Conservation (phyloP, 2,329 filamentous ascomycete genomes). For the Claviceps monticola region DNA sequence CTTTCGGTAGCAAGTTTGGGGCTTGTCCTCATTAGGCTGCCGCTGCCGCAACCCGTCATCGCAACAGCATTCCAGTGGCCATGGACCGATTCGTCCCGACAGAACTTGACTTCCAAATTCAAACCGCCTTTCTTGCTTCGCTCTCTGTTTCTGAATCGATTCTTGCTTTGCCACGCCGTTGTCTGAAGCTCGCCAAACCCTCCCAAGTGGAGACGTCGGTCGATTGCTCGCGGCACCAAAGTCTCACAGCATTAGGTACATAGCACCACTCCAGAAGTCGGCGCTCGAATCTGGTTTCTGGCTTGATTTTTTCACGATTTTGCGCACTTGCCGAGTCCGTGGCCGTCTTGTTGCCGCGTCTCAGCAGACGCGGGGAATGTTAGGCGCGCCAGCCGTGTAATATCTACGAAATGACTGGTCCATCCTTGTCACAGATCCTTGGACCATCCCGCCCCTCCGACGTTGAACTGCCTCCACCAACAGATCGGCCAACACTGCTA, state of each 20-base stretch:
- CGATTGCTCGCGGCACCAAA: too few relatives aligned
- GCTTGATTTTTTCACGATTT: neutral
- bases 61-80: too few relatives aligned
- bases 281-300: neutral
- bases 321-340: neutral
- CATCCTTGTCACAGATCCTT: constrained; percentile 19
- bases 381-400: constrained; percentile 1
- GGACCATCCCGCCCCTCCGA: constrained; percentile 14
- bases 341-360: neutral
- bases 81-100: too few relatives aligned
- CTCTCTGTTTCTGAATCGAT: too few relatives aligned
- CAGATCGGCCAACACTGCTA: neutral
- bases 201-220: too few relatives aligned
- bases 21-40: too few relatives aligned
- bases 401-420: constrained; percentile 16
- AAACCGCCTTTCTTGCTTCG: too few relatives aligned
- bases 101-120: too few relatives aligned
- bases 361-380: neutral
- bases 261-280: neutral
- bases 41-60: too few relatives aligned
- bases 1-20: too few relatives aligned
- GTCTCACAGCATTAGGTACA: neutral
- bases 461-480: neutral
- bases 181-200: too few relatives aligned
- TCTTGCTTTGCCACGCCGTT: too few relatives aligned